phyloP scores from a whole-genome alignment of 2,329 filamentous ascomycete species.

The Aspergillus fijiensis region DNA sequence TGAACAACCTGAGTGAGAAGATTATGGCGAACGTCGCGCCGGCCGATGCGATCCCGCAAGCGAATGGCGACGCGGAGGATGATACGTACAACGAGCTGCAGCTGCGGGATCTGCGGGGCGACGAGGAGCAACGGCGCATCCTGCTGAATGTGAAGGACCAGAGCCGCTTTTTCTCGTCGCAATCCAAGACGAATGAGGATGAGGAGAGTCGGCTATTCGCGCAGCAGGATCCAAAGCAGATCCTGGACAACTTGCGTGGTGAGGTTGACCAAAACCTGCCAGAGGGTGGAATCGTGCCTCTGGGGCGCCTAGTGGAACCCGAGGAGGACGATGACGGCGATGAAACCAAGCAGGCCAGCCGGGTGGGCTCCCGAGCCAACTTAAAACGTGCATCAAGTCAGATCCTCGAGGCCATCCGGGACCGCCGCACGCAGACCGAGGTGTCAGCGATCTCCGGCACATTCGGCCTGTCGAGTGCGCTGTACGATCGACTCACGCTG shows the following conservation, averaged over 20 bases:
- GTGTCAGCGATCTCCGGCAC: conserved; percentile 39
- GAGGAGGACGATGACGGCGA: conserved; percentile 59
- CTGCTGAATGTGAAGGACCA: conserved; percentile 87
- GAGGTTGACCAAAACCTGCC: conserved; percentile 54
- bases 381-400: conserved; percentile 57
- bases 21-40: conserved; percentile 86
- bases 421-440: conserved; percentile 52
- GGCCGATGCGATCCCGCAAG: conserved; percentile 67
- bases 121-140: conserved; percentile 72
- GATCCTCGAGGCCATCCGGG: conserved; percentile 59
- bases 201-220: conserved; percentile 60
- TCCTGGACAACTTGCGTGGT: conserved; percentile 63
- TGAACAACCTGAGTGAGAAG: conserved; percentile 90
- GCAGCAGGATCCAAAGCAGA: conserved; percentile 67
- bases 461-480: conserved; percentile 49
- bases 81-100: conserved; percentile 71
- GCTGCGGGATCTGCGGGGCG: conserved; percentile 75
- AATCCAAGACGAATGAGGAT: conserved; percentile 41
- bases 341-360: conserved; percentile 46
- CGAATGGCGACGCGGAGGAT: conserved; percentile 67
- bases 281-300: conserved; percentile 63
- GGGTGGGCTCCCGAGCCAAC: conserved; percentile 69
- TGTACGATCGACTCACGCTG: conserved; percentile 64
- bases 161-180: conserved; percentile 74
- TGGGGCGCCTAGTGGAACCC: conserved; percentile 61